These are phyloP conservation scores for Nakazawaea molendinolei DNA, from an alignment of 805 yeast species.

Conservation along the genomic window DNA sequence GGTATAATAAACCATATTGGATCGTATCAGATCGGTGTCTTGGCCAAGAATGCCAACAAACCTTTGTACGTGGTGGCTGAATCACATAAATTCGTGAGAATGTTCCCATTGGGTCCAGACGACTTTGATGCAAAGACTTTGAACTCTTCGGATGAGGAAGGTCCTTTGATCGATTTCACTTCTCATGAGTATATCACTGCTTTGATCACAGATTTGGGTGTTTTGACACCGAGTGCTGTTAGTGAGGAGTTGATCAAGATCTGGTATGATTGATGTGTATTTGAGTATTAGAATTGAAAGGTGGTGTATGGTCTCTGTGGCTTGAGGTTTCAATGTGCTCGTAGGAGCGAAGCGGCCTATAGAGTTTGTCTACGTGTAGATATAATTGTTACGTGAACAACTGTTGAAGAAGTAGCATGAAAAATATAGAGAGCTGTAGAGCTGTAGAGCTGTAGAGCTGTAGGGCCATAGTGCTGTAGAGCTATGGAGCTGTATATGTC, in stretches of 20 bases:
- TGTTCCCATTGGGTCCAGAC: conserved; percentile 90
- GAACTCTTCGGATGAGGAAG: conserved; percentile 30
- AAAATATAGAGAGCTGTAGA: too few species aligned
- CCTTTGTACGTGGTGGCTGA: conserved; percentile 95
- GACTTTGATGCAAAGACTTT: conserved; percentile 61
- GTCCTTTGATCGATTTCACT: conserved; percentile 81
- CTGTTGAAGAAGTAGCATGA: too few species aligned
- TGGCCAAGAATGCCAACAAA: conserved; percentile 84
- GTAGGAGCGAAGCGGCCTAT: too few species aligned
- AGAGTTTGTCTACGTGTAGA: too few species aligned
- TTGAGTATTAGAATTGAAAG: too few species aligned
- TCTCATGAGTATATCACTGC: conserved; percentile 96
- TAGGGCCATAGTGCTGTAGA: too few species aligned
- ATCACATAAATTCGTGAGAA: conserved; percentile 90
- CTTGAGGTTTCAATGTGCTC: too few species aligned
- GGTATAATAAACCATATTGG: conserved; percentile 96
- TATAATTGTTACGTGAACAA: too few species aligned
- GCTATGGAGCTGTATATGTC: too few species aligned
- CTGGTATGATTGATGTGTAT: conserved; percentile 95
- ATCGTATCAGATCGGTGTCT: conserved; percentile 87
- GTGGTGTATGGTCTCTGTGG: too few species aligned
- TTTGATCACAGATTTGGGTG: conserved; percentile 92
- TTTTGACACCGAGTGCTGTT: conserved; percentile 94
- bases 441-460: too few species aligned
- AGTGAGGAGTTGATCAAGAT: conserved; percentile 97